Evolutionary conservation across 2,329 filamentous ascomycete species (phyloP).

Genomic region (Penicillium sp.): DNA sequence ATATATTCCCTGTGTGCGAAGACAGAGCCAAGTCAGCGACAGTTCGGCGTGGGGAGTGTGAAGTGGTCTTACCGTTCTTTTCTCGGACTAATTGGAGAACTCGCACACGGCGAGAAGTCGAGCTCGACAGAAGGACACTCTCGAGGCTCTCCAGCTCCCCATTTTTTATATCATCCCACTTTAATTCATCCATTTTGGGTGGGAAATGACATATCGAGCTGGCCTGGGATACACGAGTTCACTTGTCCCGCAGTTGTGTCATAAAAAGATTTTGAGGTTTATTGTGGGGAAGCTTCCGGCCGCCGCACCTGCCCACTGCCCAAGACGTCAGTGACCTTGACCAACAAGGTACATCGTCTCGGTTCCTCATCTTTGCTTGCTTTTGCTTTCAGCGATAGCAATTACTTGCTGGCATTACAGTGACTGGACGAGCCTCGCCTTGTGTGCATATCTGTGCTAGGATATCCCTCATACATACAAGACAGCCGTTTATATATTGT

Average conservation of each 20-base stretch:
- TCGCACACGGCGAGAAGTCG: slow-evolving; percentile 38
- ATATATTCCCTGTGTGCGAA: slow-evolving; percentile 25
- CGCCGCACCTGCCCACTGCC: slow-evolving; percentile 19
- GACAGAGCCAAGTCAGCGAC: slow-evolving; percentile 15
- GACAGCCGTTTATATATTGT: background rate
- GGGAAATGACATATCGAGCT: slow-evolving; percentile 27
- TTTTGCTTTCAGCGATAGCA: background rate
- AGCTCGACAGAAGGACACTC: slow-evolving; percentile 39
- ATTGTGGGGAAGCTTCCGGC: slow-evolving; percentile 22
- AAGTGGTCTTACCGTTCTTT: slow-evolving; percentile 33
- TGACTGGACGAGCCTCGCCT: background rate
- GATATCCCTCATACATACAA: background rate
- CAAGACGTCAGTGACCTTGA: slow-evolving; percentile 15
- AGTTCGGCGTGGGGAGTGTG: slow-evolving; percentile 12
- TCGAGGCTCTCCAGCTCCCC: slow-evolving; percentile 38
- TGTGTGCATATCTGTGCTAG: background rate
- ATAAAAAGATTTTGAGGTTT: slow-evolving; percentile 36
- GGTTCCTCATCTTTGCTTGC: background rate
- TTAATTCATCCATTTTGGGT: slow-evolving; percentile 40
- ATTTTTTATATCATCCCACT: slow-evolving; percentile 43
- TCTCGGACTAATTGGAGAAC: slow-evolving; percentile 43
- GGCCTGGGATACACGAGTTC: slow-evolving; percentile 17
- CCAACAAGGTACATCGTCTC: background rate
- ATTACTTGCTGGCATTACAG: background rate
- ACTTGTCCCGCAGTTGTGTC: slow-evolving; percentile 27